phyloP scores from a whole-genome alignment of 2,329 filamentous ascomycete genomes.

The Colletotrichum incanum region DNA sequence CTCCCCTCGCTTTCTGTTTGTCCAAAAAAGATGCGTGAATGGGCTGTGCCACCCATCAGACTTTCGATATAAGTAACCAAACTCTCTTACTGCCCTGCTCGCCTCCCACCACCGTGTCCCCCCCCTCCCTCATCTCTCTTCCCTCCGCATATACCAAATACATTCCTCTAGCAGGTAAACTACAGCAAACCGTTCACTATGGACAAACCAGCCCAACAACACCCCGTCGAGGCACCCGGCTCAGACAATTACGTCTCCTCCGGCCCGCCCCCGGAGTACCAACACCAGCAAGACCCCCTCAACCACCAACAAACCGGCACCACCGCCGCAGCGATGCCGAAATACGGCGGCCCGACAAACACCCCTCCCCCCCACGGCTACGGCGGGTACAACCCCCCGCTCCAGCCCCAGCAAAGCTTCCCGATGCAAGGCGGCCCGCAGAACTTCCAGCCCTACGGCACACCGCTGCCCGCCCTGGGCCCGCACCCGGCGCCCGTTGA shows the following conservation, averaged over 20 bases:
- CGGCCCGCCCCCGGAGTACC: slow-evolving; percentile 17
- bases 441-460: slow-evolving; percentile 41
- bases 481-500: slow-evolving; percentile 43
- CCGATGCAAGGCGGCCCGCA: slow-evolving; percentile 32
- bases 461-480: slow-evolving; percentile 44
- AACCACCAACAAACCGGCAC: slow-evolving; percentile 18
- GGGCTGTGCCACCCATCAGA: slow-evolving; percentile 25
- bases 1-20: background rate
- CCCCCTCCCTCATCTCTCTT: background rate
- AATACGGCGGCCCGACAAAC: slow-evolving; percentile 30
- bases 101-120: background rate
- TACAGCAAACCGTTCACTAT: background rate
- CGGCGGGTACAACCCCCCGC: slow-evolving; percentile 24
- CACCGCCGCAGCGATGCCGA: slow-evolving; percentile 22
- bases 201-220: slow-evolving; percentile 25
- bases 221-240: slow-evolving; percentile 8
- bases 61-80: slow-evolving; percentile 32
- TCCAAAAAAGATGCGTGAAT: background rate
- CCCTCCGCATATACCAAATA: background rate
- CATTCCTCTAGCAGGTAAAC: background rate
- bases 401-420: slow-evolving; percentile 13
- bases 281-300: background rate
- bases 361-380: background rate
- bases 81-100: slow-evolving; percentile 5
- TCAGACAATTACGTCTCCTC: slow-evolving; percentile 21